phyloP scores from a whole-genome alignment of 2,329 filamentous ascomycete species.

The Fusarium coicis region DNA sequence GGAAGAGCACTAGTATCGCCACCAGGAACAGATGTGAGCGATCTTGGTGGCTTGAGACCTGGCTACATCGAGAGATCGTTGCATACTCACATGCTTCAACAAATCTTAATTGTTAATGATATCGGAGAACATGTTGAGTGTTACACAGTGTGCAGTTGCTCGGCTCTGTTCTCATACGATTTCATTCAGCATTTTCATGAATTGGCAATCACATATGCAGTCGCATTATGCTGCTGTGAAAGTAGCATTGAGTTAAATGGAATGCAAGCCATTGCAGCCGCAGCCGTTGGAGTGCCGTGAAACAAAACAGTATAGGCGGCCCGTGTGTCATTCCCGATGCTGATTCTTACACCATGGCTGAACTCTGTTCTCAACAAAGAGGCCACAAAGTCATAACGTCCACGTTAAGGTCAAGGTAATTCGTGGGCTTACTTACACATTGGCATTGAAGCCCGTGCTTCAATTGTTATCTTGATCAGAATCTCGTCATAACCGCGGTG shows the following conservation, averaged over 20 bases:
- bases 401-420: neutral
- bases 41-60: slow-evolving; percentile 13
- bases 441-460: slow-evolving; percentile 1
- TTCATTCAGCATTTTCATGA: neutral
- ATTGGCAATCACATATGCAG: neutral
- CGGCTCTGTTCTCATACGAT: neutral
- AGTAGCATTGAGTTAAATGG: neutral
- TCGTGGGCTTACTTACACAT: neutral
- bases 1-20: slow-evolving; percentile 18
- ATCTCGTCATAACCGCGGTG: slow-evolving; percentile 19
- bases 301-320: slow-evolving; percentile 16
- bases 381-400: neutral
- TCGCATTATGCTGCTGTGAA: neutral
- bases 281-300: slow-evolving; percentile 27
- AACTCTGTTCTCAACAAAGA: slow-evolving; percentile 23
- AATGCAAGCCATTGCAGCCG: slow-evolving; percentile 16
- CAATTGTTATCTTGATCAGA: slow-evolving; percentile 4
- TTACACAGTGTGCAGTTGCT: neutral
- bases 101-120: neutral
- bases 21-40: slow-evolving; percentile 31
- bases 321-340: slow-evolving; percentile 20
- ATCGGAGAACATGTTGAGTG: slow-evolving; percentile 8
- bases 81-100: slow-evolving; percentile 21
- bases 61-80: slow-evolving; percentile 7
- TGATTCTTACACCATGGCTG: slow-evolving; percentile 24